These are phyloP conservation scores for Pythium brachiatum DNA, from an alignment of 352 stramenopile genomes.

Conservation along the genomic window DNA sequence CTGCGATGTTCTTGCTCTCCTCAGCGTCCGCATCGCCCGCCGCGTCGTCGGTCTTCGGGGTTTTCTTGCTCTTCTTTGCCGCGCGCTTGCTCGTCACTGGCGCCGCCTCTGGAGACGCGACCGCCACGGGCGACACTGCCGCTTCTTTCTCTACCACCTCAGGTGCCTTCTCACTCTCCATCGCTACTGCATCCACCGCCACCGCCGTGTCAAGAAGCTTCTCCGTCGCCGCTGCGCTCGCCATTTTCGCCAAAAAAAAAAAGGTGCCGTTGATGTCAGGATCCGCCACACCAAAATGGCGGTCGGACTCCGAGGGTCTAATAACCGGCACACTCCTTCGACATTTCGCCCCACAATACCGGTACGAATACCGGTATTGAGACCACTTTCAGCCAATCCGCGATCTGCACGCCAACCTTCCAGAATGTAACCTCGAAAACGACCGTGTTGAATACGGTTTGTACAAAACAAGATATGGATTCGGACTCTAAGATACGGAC, in stretches of 20 bases:
- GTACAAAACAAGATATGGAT: neutral
- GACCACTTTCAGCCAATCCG: conserved; percentile 9
- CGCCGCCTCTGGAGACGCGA: conserved; percentile 9
- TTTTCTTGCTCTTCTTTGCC: conserved; percentile 34
- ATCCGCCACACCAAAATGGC: conserved; percentile 12
- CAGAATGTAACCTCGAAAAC: neutral
- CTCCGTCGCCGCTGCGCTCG: conserved; percentile 1
- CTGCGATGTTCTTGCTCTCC: conserved; percentile 32
- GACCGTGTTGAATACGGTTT: neutral
- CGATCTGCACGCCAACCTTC: conserved; percentile 1
- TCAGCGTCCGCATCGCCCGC: conserved; percentile 26
- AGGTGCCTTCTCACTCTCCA: conserved; percentile 12
- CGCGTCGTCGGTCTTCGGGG: conserved; percentile 10
- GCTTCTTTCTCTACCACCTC: conserved; percentile 9
- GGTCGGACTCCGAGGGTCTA: conserved; percentile 1
- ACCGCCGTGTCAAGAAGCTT: conserved; percentile 14
- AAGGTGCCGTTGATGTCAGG: conserved; percentile 23
- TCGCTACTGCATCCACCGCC: neutral
- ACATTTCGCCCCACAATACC: conserved; percentile 2
- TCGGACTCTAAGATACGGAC: conserved; percentile 9
- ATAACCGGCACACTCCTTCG: conserved; percentile 2
- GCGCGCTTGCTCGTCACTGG: conserved; percentile 26
- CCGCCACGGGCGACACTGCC: conserved; percentile 4
- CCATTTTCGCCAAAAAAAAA: conserved; percentile 13
- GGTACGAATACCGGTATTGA: neutral